phyloP scores from a whole-genome alignment of 306 rosid genomes.

The Trifolium pratense region DNA sequence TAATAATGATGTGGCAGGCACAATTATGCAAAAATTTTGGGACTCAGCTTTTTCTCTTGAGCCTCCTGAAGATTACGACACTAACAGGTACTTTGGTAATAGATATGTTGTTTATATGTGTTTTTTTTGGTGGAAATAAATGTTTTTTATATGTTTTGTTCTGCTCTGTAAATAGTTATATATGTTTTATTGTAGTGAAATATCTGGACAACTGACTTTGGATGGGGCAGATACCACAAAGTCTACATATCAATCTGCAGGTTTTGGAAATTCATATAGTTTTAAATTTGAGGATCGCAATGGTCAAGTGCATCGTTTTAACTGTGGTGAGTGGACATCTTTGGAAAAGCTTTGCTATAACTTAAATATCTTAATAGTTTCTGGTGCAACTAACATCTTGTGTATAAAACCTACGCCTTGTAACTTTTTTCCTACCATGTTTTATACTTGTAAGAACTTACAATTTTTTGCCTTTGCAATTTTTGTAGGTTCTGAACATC shows the following conservation, averaged over 20 bases:
- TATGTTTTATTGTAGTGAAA: constrained; percentile 70
- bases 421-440: background rate
- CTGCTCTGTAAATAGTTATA: constrained; percentile 36
- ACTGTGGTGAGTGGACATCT: constrained; percentile 67
- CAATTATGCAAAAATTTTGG: constrained; percentile 98
- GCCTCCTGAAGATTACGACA: constrained; percentile 85
- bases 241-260: constrained; percentile 70
- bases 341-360: constrained; percentile 24
- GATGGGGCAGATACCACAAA: constrained; percentile 72
- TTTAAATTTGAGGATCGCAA: constrained; percentile 86
- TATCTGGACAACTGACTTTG: constrained; percentile 70
- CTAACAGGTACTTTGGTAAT: constrained; percentile 64
- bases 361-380: constrained; percentile 9
- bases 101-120: constrained; percentile 25
- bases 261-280: constrained; percentile 76
- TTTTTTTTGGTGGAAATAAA: constrained; percentile 1
- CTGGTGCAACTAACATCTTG: background rate
- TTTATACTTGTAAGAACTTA: constrained; percentile 1
- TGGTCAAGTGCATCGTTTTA: constrained; percentile 86
- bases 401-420: background rate
- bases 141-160: constrained; percentile 35
- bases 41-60: constrained; percentile 93
- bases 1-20: constrained; percentile 72
- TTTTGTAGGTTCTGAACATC: constrained; percentile 68
- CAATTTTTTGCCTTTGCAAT: constrained; percentile 22